These are phyloP conservation scores for Phoma sp. DNA, from an alignment of 2,329 filamentous ascomycete genomes.

Conservation along the genomic window DNA sequence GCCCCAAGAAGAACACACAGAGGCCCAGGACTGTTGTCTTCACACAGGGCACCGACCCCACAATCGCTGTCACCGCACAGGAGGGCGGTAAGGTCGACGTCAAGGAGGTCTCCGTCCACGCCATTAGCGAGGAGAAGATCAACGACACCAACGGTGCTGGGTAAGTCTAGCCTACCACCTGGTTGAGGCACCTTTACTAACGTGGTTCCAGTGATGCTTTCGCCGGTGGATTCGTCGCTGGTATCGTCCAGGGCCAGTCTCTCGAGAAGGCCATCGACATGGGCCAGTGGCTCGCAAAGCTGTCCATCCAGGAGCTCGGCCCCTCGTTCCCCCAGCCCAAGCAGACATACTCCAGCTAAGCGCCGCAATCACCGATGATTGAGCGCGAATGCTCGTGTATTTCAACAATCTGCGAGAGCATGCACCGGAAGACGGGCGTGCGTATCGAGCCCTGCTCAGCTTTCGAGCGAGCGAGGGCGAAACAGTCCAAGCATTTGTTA, in stretches of 20 bases:
- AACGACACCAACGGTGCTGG: constrained; percentile 95
- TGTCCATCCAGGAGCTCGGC: constrained; percentile 94
- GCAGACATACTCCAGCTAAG: constrained; percentile 50
- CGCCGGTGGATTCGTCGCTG: constrained; percentile 90
- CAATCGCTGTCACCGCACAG: constrained; percentile 78
- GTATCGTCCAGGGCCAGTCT: constrained; percentile 82
- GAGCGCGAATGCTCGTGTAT: constrained; percentile 48
- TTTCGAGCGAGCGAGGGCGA: neutral
- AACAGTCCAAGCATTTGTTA: constrained; percentile 15
- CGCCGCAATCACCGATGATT: constrained; percentile 22
- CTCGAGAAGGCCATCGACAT: constrained; percentile 83
- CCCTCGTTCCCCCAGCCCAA: constrained; percentile 71
- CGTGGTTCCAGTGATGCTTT: constrained; percentile 76
- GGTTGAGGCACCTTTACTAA: constrained; percentile 5
- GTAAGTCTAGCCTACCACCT: constrained; percentile 47
- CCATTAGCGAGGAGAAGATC: constrained; percentile 78
- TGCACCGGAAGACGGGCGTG: constrained; percentile 3
- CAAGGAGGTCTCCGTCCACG: constrained; percentile 80
- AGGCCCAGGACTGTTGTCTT: constrained; percentile 86
- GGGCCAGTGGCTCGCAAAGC: constrained; percentile 93
- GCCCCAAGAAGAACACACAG: constrained; percentile 90
- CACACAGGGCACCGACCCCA: constrained; percentile 93
- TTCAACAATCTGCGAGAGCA: constrained; percentile 49
- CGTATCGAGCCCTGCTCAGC: constrained; percentile 12
- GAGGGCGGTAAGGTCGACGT: constrained; percentile 69